A percentile compares a stretch with the other conserved stretches of the same genome.
These are phyloP conservation scores for Ustanciosporium gigantosporum DNA, from an alignment of 1,284 basidiomycete species.

Conservation along the genomic window DNA sequence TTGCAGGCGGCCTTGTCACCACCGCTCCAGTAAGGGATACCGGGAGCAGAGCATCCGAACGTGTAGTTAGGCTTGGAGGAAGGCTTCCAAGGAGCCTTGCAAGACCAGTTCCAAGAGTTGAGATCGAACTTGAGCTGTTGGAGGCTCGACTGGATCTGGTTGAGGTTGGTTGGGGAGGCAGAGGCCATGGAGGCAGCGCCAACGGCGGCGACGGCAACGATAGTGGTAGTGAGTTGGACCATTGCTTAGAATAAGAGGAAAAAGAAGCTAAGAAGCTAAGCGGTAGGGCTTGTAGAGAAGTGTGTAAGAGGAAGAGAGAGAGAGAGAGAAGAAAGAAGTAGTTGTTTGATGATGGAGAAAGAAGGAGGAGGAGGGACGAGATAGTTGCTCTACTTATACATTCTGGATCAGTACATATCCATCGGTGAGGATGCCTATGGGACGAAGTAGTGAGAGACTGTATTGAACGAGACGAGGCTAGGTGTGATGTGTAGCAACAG, in stretches of 20 bases:
- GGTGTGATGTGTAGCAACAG: too few species aligned
- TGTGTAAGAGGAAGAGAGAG: background rate
- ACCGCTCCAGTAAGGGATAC: conserved; percentile 21
- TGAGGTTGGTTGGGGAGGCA: conserved; percentile 6
- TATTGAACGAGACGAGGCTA: too few species aligned
- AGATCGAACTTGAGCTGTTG: conserved; percentile 2
- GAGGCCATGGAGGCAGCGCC: conserved; percentile 10
- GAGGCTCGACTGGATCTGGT: background rate
- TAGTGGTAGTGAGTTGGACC: conserved; percentile 9
- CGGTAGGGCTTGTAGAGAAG: too few species aligned
- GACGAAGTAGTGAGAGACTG: too few species aligned
- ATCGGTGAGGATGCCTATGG: too few species aligned
- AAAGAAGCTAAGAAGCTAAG: background rate
- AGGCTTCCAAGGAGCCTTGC: conserved; percentile 18
- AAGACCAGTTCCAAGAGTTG: conserved; percentile 1
- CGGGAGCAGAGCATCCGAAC: conserved; percentile 1
- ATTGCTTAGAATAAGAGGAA: conserved; percentile 3
- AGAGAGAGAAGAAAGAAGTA: background rate
- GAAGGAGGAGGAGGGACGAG: background rate
- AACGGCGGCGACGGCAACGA: conserved; percentile 5
- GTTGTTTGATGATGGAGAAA: conserved; percentile 2
- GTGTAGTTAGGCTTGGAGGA: conserved; percentile 7
- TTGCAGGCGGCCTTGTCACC: conserved; percentile 17
- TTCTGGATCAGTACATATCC: too few species aligned
- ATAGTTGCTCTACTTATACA: background rate